A percentile compares a stretch with the other conserved stretches of the same genome.
Conservation (phyloP, 345 rosid species). For the Lepidium aucheri region DNA sequence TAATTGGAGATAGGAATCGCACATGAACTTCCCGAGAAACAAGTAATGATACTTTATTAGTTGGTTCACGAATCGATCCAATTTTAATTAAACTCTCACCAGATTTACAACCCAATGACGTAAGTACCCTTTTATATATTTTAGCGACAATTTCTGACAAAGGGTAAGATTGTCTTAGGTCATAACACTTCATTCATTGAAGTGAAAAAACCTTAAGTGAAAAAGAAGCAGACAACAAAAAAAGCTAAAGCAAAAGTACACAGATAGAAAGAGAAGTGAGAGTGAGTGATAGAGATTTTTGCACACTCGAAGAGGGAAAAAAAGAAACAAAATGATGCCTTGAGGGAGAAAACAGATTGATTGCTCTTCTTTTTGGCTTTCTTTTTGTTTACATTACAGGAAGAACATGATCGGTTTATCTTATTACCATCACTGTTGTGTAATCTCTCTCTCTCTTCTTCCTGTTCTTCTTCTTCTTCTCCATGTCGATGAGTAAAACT, state of each 20-base stretch:
- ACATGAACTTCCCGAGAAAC: conserved; percentile 34
- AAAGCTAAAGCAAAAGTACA: conserved; percentile 29
- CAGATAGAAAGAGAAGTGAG: too few relatives aligned
- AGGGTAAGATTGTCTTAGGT: conserved; percentile 31
- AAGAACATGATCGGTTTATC: conserved; percentile 22
- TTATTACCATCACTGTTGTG: conserved; percentile 1
- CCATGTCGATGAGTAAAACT: conserved; percentile 2
- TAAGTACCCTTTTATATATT: not conserved
- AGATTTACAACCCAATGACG: not conserved
- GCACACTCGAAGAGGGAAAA: conserved; percentile 16
- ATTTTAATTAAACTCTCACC: conserved; percentile 2
- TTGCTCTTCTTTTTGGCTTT: conserved; percentile 5
- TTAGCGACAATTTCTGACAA: conserved; percentile 19
- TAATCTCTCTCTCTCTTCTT: conserved; percentile 9
- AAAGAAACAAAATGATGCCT: conserved; percentile 34
- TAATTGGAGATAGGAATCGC: conserved; percentile 26
- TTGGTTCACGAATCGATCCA: conserved; percentile 28
- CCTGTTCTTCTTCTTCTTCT: conserved; percentile 8
- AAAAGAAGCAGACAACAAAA: conserved; percentile 26
- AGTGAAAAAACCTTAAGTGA: conserved; percentile 27
- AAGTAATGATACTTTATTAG: conserved; percentile 21
- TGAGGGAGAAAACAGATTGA: conserved; percentile 29
- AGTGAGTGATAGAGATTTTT: conserved; percentile 12
- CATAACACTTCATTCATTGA: conserved; percentile 29
- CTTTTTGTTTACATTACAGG: conserved; percentile 27